Base-by-base conservation (phyloP, 2,329 filamentous ascomycete species). In the Epichloe elymi region DNA sequence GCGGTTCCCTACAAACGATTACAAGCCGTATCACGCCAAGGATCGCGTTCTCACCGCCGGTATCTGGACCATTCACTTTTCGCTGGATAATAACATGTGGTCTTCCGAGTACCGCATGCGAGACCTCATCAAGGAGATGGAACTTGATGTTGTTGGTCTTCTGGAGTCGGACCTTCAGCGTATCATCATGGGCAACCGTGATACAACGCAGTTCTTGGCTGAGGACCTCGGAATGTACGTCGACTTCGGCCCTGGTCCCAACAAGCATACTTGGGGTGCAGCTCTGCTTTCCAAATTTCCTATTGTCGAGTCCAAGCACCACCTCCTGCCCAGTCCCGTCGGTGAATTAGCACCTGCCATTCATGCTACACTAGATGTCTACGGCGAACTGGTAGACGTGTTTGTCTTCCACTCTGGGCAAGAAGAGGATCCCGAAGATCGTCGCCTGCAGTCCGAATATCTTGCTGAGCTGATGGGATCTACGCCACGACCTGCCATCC, bases 111-210 rank as follows among this genome's bases (percentile, higher is more conserved):
- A 86, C 60, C 89, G 93, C 56, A 94, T 95, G 82, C 85, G 88
- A 53, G 85, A 96, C 71, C 74, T 95, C 14, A 84, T 95, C 68
- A 83, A 88, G 62, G 93, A 97, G 61, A 73, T 95, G n/a, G 93
- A 98, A 68, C 73, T 98, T n/a, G 93, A 98, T 63, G 88, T 98
- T 5, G 79, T 98, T 45, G 93, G 93, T n/a, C 78, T 98, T 19
- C 77, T 98, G 0, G 93, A 98, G 68, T 86, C 85, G 0, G 93
- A 98, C 65, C 78, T 88, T 37, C 93, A 98, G 70, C 87, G 91
- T 59, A 95, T 98, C 70, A 98, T 98, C 73, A 98, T 97, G 93
- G 93, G 93, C 62, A 98, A 97, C 70, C 86, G 93, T 58, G 93
- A 98, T 65, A 86, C 88, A 8, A 96, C 93, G 1, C 93, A 97